Evolutionary conservation across 2,329 filamentous ascomycete species (phyloP).

Genomic region (Penicillium sp.): DNA sequence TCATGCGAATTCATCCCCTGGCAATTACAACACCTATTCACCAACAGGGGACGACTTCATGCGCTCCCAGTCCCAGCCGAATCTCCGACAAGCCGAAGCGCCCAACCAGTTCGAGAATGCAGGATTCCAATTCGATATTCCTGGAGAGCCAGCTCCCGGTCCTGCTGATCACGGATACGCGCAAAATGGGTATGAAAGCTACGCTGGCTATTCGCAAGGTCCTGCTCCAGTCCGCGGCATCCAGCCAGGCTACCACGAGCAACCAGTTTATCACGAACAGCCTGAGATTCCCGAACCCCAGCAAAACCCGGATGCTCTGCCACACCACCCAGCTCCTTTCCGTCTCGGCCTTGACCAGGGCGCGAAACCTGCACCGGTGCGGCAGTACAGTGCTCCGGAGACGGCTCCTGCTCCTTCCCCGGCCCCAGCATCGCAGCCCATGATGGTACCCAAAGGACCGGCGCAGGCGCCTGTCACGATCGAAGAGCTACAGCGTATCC

Average conservation of each 20-base stretch:
- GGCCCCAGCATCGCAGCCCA: slow-evolving; percentile 22
- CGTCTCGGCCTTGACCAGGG: slow-evolving; percentile 52
- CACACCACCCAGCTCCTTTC: slow-evolving; percentile 58
- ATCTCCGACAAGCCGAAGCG: slow-evolving; percentile 35
- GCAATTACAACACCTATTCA: slow-evolving; percentile 41
- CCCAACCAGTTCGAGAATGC: slow-evolving; percentile 48
- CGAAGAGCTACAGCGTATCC: slow-evolving; percentile 75
- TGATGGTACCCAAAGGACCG: slow-evolving; percentile 6
- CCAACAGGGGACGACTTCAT: slow-evolving; percentile 30
- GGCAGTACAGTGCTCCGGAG: slow-evolving; percentile 51
- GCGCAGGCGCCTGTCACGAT: slow-evolving; percentile 65
- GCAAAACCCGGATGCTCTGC: slow-evolving; percentile 58
- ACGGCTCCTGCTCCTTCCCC: slow-evolving; percentile 38
- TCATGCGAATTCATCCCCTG: slow-evolving; percentile 19
- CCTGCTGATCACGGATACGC: slow-evolving; percentile 20
- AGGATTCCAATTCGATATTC: slow-evolving; percentile 74
- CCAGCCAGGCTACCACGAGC: slow-evolving; percentile 26
- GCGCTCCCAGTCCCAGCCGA: slow-evolving; percentile 50
- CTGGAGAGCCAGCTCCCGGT: slow-evolving; percentile 29
- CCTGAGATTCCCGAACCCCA: slow-evolving; percentile 25
- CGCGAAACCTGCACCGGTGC: slow-evolving; percentile 53
- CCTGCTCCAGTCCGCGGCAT: slow-evolving; percentile 23
- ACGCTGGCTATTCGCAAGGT: slow-evolving; percentile 24
- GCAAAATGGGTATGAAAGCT: slow-evolving; percentile 16
- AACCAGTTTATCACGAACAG: slow-evolving; percentile 23